Conservation (phyloP, 2,329 filamentous ascomycete species). For the Apiospora phragmitis region DNA sequence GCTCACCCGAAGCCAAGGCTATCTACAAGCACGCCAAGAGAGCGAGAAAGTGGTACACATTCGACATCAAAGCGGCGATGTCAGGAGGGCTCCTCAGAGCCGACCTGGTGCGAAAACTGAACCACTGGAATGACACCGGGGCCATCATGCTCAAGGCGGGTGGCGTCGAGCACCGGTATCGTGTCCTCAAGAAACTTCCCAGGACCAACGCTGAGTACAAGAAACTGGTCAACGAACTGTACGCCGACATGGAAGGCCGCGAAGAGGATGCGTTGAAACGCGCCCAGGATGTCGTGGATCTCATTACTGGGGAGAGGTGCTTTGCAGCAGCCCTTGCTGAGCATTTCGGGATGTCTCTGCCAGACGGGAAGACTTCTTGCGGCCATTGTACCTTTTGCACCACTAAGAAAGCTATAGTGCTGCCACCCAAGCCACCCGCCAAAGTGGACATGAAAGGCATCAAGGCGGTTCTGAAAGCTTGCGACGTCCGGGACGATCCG, state of each 20-base stretch:
- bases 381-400: slow-evolving; percentile 56
- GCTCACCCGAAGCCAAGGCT: slow-evolving; percentile 41
- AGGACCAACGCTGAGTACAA: slow-evolving; percentile 40
- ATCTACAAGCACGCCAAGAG: slow-evolving; percentile 44
- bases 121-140: slow-evolving; percentile 51
- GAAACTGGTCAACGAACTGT: slow-evolving; percentile 46
- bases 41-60: slow-evolving; percentile 40
- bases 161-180: slow-evolving; percentile 56
- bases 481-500: slow-evolving; percentile 54
- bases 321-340: slow-evolving; percentile 52
- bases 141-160: slow-evolving; percentile 51
- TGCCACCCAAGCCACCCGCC: slow-evolving; percentile 40
- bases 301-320: slow-evolving; percentile 54
- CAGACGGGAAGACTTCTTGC: slow-evolving; percentile 44
- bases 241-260: slow-evolving; percentile 49
- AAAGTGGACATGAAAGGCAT: slow-evolving; percentile 42
- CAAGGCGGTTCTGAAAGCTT: slow-evolving; percentile 41
- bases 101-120: slow-evolving; percentile 55
- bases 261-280: slow-evolving; percentile 56
- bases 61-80: slow-evolving; percentile 49
- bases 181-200: slow-evolving; percentile 49
- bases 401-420: slow-evolving; percentile 36
- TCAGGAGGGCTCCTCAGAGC: slow-evolving; percentile 36
- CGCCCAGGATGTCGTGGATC: slow-evolving; percentile 48
- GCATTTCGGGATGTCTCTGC: slow-evolving; percentile 58